These are phyloP conservation scores for Ceratobasidium sp. DNA, from an alignment of 1,284 basidiomycete species.

Conservation along the genomic window DNA sequence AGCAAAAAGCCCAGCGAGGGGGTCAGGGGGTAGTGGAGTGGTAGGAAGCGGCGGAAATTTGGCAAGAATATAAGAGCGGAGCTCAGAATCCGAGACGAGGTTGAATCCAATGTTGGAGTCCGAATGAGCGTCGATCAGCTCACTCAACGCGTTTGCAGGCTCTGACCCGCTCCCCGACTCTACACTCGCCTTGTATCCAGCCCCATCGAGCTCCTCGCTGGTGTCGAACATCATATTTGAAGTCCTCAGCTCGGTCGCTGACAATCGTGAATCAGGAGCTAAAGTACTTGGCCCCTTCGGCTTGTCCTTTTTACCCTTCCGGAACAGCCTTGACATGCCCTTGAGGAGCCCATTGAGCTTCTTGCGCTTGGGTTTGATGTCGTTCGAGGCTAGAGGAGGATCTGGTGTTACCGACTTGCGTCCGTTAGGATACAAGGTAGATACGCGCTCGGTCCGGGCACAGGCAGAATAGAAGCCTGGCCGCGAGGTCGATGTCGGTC, in stretches of 20 bases:
- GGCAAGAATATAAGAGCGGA: not conserved
- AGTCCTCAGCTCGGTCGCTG: not conserved
- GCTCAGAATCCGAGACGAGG: not conserved
- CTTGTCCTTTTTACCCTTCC: not conserved
- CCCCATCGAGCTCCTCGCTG: not conserved
- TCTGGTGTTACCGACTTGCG: not conserved
- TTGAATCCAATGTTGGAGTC: not conserved
- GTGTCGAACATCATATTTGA: not conserved
- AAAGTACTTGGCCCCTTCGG: not conserved
- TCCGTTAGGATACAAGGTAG: not conserved
- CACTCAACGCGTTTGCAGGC: not conserved
- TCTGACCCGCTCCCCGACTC: not conserved
- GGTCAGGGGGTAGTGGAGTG: too few relatives aligned
- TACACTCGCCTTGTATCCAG: not conserved
- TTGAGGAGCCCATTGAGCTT: not conserved
- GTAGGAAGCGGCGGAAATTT: not conserved
- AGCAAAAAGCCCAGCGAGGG: too few relatives aligned
- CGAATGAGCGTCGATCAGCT: conserved; percentile 12
- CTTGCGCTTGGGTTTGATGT: not conserved
- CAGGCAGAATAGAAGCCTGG: not conserved
- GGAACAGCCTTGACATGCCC: not conserved
- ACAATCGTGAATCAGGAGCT: not conserved
- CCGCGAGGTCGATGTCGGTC: not conserved
- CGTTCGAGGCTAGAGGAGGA: not conserved
- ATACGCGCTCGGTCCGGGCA: not conserved